A percentile compares a stretch with the other conserved stretches of the same genome.
Evolutionary conservation across 2,329 filamentous ascomycete genomes (phyloP).

Genomic region (Cladophialophora immunda): DNA sequence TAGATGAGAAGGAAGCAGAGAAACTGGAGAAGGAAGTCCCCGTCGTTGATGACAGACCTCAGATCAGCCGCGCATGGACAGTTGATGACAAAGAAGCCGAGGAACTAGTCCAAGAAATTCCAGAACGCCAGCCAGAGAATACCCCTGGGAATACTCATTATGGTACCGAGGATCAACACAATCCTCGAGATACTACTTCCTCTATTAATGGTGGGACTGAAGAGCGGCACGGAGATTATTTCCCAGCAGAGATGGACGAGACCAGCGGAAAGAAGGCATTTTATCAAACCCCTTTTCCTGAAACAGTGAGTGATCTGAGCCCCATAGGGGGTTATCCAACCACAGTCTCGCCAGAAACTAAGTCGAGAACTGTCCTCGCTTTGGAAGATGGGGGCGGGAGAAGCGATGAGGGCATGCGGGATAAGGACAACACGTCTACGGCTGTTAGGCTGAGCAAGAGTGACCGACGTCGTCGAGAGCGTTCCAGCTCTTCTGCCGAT

Average conservation of each 20-base stretch:
- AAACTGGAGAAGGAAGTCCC: slow-evolving; percentile 32
- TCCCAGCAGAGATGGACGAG: not conserved
- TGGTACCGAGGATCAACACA: not conserved
- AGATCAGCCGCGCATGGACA: slow-evolving; percentile 32
- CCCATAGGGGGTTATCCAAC: slow-evolving; percentile 21
- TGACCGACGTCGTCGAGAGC: slow-evolving; percentile 34
- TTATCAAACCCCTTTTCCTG: slow-evolving; percentile 61
- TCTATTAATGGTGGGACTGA: not conserved
- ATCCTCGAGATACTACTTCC: slow-evolving; percentile 1
- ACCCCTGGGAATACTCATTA: not conserved
- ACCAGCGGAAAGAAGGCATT: slow-evolving; percentile 47
- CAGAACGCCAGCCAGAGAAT: not conserved
- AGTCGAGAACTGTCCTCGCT: not conserved
- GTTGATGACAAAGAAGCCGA: slow-evolving; percentile 34
- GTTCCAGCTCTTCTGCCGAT: slow-evolving; percentile 29
- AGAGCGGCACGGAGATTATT: slow-evolving; percentile 3
- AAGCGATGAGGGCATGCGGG: not conserved
- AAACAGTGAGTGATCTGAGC: slow-evolving; percentile 58
- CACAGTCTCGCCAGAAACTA: not conserved
- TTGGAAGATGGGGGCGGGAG: not conserved
- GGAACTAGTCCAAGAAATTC: slow-evolving; percentile 23
- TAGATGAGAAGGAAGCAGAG: slow-evolving; percentile 34
- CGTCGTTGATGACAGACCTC: slow-evolving; percentile 30
- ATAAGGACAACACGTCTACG: not conserved
- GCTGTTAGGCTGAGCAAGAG: slow-evolving; percentile 28